These are phyloP conservation scores for Phaeolepiota aurea DNA, from an alignment of 768 basidiomycete species.

Conservation along the genomic window DNA sequence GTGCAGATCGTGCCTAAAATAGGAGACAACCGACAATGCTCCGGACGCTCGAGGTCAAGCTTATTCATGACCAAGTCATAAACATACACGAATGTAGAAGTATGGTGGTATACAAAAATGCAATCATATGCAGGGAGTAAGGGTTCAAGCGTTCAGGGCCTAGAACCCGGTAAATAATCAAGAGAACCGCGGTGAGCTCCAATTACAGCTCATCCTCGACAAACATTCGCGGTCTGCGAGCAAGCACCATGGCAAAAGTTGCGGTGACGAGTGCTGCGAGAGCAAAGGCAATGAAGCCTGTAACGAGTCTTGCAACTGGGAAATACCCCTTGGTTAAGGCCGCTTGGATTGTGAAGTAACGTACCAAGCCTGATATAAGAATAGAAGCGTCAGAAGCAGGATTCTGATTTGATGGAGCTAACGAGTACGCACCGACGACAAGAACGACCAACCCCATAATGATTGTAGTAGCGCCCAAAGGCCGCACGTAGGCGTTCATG, in stretches of 20 bases:
- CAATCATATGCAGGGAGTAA: background rate
- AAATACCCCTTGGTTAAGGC: conserved; percentile 42
- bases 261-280: conserved; percentile 30
- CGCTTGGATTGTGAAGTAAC: conserved; percentile 48
- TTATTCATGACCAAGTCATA: too few species aligned
- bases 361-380: conserved; percentile 27
- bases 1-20: too few species aligned
- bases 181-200: background rate
- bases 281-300: conserved; percentile 27
- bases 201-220: background rate
- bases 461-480: conserved; percentile 43
- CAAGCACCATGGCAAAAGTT: conserved; percentile 34
- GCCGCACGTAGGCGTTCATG: conserved; percentile 29
- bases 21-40: too few species aligned
- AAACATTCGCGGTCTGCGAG: conserved; percentile 13
- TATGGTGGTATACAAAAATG: background rate
- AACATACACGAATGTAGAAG: too few species aligned
- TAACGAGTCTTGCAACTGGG: conserved; percentile 42
- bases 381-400: background rate
- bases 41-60: too few species aligned
- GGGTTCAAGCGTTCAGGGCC: background rate
- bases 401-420: background rate
- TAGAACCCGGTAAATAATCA: background rate
- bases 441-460: conserved; percentile 39
- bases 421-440: conserved; percentile 31